Percentiles rank a stretch among this genome's conserved stretches.
phyloP scores from a whole-genome alignment of 768 basidiomycete genomes.

The Pholiota conissans region DNA sequence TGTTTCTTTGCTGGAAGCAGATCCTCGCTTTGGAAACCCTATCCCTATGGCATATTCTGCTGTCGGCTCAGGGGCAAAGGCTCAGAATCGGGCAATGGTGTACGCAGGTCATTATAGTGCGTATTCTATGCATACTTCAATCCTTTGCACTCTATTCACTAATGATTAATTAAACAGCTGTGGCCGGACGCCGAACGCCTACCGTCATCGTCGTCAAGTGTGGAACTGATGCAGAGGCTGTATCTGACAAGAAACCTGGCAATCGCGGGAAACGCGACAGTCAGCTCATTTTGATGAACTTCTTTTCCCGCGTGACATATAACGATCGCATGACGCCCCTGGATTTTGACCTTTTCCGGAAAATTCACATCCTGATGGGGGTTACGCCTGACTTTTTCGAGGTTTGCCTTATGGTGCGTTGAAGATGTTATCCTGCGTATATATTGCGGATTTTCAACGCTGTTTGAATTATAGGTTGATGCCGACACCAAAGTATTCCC shows the following conservation, averaged over 20 bases:
- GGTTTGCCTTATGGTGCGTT: slow-evolving; percentile 90
- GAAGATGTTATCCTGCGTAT: background rate
- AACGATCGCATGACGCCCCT: slow-evolving; percentile 98
- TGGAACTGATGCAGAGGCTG: slow-evolving; percentile 84
- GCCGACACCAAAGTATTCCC: slow-evolving; percentile 97
- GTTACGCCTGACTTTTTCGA: slow-evolving; percentile 99
- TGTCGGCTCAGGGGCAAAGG: slow-evolving; percentile 87
- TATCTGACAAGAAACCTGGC: slow-evolving; percentile 88
- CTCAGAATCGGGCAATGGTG: slow-evolving; percentile 93
- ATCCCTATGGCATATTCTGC: slow-evolving; percentile 91
- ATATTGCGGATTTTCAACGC: background rate
- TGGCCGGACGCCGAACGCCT: slow-evolving; percentile 89
- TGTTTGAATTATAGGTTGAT: slow-evolving; percentile 70
- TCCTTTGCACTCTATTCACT: slow-evolving; percentile 7
- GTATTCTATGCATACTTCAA: slow-evolving; percentile 30
- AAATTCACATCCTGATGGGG: slow-evolving; percentile 96
- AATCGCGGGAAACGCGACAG: slow-evolving; percentile 99
- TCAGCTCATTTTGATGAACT: slow-evolving; percentile 99
- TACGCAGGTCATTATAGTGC: slow-evolving; percentile 99
- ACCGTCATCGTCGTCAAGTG: slow-evolving; percentile 96
- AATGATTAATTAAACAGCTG: slow-evolving; percentile 46
- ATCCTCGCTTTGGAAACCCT: slow-evolving; percentile 95
- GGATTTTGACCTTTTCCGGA: slow-evolving; percentile 97
- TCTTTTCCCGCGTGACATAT: slow-evolving; percentile 98
- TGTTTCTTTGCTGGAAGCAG: slow-evolving; percentile 86